Evolutionary conservation across 331 rosid species (phyloP).

Genomic region (Malus hybrid): DNA sequence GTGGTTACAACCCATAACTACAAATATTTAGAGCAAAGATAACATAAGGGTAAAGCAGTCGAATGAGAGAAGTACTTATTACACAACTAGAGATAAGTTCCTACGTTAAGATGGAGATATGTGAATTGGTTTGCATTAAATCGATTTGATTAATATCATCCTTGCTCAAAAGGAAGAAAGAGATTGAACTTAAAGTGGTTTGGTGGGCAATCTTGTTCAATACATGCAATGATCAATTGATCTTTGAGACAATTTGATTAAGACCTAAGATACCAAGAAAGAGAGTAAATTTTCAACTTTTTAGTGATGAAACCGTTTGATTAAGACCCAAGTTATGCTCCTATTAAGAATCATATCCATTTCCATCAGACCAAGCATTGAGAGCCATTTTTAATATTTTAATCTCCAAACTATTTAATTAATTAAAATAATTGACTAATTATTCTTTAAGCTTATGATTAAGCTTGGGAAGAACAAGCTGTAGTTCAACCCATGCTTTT

Average conservation of each 20-base stretch:
- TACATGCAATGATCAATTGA: not conserved
- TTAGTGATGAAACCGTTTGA: slow-evolving; percentile 19
- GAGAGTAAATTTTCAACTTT: not conserved
- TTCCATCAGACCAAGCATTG: slow-evolving; percentile 17
- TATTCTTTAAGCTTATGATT: not conserved
- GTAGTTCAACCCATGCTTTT: too few relatives aligned
- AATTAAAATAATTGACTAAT: not conserved
- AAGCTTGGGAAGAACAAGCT: too few relatives aligned
- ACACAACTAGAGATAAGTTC: too few relatives aligned
- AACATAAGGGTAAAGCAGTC: too few relatives aligned
- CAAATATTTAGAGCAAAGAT: too few relatives aligned
- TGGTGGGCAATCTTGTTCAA: slow-evolving; percentile 20
- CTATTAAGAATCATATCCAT: slow-evolving; percentile 8
- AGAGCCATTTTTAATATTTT: not conserved
- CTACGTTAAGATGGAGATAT: too few relatives aligned
- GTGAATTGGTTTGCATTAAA: too few relatives aligned
- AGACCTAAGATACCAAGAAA: slow-evolving; percentile 2
- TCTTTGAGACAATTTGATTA: not conserved
- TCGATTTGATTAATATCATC: too few relatives aligned
- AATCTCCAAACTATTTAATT: not conserved
- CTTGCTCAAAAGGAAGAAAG: not conserved
- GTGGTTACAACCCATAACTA: too few relatives aligned
- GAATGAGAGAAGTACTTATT: too few relatives aligned
- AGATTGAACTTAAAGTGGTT: slow-evolving; percentile 11
- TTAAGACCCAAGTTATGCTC: slow-evolving; percentile 23